Conservation (phyloP, 176 grass and related monocot genomes). For the Sorghum bicolor region DNA sequence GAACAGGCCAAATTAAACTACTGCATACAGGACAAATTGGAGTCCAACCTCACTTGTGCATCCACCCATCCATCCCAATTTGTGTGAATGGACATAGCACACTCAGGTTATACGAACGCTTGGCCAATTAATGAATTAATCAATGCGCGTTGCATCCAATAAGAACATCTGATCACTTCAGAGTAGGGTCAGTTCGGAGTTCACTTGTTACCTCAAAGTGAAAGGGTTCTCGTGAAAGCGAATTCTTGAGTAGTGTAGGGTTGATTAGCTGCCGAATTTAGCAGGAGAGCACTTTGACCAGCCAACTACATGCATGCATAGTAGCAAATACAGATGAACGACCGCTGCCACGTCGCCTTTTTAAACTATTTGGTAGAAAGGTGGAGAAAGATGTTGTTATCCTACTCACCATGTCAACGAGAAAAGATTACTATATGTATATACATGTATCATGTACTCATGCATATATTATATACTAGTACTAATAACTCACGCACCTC, state of each 20-base stretch:
- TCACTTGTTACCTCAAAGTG: background rate
- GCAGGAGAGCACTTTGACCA: constrained; percentile 27
- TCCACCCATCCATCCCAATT: background rate
- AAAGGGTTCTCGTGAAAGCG: background rate
- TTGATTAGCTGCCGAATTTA: background rate
- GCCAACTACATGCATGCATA: background rate
- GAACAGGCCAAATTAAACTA: background rate
- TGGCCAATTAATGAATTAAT: background rate
- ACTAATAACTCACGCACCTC: too few relatives aligned
- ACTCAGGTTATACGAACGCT: background rate
- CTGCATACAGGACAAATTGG: background rate
- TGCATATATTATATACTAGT: too few relatives aligned
- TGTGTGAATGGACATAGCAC: background rate
- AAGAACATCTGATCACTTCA: background rate
- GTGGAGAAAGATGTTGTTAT: background rate
- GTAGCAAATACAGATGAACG: background rate
- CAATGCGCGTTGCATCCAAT: background rate
- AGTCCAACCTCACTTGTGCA: background rate
- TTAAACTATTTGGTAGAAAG: constrained; percentile 5
- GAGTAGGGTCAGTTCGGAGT: background rate
- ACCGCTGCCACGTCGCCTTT: background rate
- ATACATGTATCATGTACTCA: too few relatives aligned
- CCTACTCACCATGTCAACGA: too few relatives aligned
- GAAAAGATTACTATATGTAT: background rate
- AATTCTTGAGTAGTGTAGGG: background rate